phyloP scores from a whole-genome alignment of 495 filamentous ascomycete species.

The Neurospora tetrasperma region DNA sequence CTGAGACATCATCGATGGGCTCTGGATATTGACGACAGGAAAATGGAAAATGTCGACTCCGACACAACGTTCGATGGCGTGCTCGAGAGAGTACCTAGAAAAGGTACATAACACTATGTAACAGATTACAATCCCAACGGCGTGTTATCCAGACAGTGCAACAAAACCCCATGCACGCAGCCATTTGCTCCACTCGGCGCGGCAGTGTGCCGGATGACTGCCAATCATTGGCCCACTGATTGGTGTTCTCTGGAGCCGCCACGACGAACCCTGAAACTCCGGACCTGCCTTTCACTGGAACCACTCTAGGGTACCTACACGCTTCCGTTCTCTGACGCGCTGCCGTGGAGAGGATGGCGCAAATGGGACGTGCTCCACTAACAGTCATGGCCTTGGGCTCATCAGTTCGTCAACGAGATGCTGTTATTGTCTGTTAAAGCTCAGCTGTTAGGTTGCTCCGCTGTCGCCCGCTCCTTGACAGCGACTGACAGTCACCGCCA shows the following conservation, averaged over 20 bases:
- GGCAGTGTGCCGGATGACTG: not conserved
- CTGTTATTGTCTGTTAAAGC: not conserved
- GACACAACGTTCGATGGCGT: not conserved
- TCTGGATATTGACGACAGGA: not conserved
- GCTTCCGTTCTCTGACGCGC: not conserved
- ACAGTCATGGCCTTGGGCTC: not conserved
- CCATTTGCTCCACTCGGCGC: not conserved
- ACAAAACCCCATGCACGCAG: not conserved
- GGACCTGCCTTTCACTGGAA: not conserved
- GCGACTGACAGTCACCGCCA: conserved; percentile 19
- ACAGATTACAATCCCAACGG: not conserved
- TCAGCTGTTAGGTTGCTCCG: not conserved
- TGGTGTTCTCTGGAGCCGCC: not conserved
- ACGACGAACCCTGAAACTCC: not conserved
- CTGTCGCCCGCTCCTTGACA: not conserved
- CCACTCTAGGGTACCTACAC: not conserved
- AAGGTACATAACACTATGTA: not conserved
- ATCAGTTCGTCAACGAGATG: accelerated
- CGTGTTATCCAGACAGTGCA: not conserved
- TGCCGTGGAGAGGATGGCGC: not conserved
- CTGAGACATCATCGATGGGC: not conserved
- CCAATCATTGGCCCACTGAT: not conserved
- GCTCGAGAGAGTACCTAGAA: not conserved
- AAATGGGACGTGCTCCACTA: not conserved
- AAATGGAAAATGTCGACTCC: not conserved